Conservation (phyloP, 495 filamentous ascomycete species). For the Elaphomyces granulatus region DNA sequence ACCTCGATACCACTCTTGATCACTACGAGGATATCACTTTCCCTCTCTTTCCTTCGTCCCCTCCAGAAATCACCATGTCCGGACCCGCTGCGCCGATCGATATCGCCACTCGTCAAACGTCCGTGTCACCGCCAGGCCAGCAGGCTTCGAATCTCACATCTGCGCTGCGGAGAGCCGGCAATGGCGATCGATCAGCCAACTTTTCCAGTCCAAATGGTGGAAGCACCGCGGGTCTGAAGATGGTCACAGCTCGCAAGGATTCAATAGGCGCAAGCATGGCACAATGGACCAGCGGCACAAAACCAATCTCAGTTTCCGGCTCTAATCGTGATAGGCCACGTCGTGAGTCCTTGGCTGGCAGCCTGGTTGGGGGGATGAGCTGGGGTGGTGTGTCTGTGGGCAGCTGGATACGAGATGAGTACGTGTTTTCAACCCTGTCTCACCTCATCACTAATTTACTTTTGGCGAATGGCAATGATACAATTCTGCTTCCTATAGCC, state of each 20-base stretch:
- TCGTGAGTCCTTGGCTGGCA: conserved; percentile 74
- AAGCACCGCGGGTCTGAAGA: conserved; percentile 29
- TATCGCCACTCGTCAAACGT: conserved; percentile 48
- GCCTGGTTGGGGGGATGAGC: conserved; percentile 86
- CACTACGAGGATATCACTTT: conserved; percentile 24
- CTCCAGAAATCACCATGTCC: conserved; percentile 28
- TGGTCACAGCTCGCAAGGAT: conserved; percentile 43
- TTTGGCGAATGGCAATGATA: no score
- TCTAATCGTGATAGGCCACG: conserved; percentile 60
- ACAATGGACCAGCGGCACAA: conserved; percentile 58
- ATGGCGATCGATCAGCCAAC: conserved; percentile 13
- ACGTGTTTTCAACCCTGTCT: conserved; percentile 5
- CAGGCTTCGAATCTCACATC: conserved; percentile 49
- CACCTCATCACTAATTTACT: no score
- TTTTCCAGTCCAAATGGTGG: conserved; percentile 1
- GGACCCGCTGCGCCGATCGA: conserved; percentile 45
- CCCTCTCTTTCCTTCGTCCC: conserved; percentile 30
- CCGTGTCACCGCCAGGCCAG: conserved; percentile 45
- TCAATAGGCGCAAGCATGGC: conserved; percentile 45
- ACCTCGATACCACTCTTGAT: conserved; percentile 20
- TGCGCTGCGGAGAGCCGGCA: conserved; percentile 39
- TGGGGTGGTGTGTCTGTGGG: conserved; percentile 95
- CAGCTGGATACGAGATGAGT: conserved; percentile 94
- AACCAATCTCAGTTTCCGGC: conserved; percentile 72
- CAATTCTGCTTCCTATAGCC: no score